These are phyloP conservation scores for Bocquillonia castaneifolia DNA, from an alignment of 441 rosid species.

Conservation along the genomic window DNA sequence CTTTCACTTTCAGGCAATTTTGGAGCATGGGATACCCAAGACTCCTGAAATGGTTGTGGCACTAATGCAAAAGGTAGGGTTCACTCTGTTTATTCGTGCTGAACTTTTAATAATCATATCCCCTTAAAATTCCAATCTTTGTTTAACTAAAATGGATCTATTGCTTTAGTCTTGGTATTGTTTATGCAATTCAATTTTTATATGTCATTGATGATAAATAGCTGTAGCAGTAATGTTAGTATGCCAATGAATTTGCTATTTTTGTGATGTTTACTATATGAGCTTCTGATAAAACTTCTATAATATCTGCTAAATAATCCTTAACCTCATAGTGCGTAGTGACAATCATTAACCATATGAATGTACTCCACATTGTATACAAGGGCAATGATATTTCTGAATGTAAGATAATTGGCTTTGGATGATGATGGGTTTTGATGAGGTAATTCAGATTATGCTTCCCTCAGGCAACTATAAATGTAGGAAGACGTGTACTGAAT, in stretches of 20 bases:
- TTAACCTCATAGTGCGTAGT: background rate
- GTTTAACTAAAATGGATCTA: slow-evolving; percentile 1
- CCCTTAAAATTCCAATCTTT: background rate
- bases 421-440: background rate
- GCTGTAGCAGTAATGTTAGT: background rate
- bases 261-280: background rate
- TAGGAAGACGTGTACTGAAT: slow-evolving; percentile 65
- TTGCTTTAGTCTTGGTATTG: background rate
- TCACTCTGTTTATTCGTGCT: slow-evolving; percentile 4
- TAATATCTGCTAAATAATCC: background rate
- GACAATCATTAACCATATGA: background rate
- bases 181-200: background rate
- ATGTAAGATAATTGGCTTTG: background rate
- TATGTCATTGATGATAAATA: no score
- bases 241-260: background rate
- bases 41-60: slow-evolving; percentile 67
- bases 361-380: background rate
- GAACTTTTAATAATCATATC: background rate
- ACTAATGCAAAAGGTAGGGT: slow-evolving; percentile 69
- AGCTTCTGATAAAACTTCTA: background rate
- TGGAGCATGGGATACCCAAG: slow-evolving; percentile 71
- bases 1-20: slow-evolving; percentile 56
- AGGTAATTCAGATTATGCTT: slow-evolving; percentile 15
- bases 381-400: background rate
- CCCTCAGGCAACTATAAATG: slow-evolving; percentile 59